Evolutionary conservation across 805 yeast genomes (phyloP).

Genomic region (Pichia rugopelliculosa): DNA sequence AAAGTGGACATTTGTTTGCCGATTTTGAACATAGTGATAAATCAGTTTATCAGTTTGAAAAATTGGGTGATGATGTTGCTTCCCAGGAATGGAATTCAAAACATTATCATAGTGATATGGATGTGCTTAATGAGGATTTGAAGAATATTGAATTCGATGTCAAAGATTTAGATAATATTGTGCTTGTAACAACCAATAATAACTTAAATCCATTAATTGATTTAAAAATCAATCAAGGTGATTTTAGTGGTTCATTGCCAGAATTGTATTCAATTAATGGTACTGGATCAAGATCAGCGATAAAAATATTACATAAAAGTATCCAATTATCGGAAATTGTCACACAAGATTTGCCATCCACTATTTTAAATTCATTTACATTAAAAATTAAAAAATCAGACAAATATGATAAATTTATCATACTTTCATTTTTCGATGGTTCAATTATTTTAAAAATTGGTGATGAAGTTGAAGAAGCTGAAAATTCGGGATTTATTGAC

Average conservation of each 20-base stretch:
- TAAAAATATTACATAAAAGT: constrained; percentile 50
- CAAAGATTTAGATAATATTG: constrained; percentile 45
- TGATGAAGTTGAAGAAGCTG: constrained; percentile 70
- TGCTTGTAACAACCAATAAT: constrained; percentile 44
- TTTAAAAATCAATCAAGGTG: constrained; percentile 30
- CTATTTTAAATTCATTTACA: constrained; percentile 58
- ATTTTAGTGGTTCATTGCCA: constrained; percentile 30
- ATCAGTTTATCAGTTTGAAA: constrained; percentile 69
- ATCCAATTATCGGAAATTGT: constrained; percentile 56
- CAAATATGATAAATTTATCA: constrained; percentile 51
- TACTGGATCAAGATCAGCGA: constrained; percentile 34
- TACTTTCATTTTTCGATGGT: constrained; percentile 55
- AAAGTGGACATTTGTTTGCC: constrained; percentile 69
- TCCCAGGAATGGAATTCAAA: constrained; percentile 28
- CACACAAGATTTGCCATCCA: constrained; percentile 65
- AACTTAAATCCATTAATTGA: constrained; percentile 49
- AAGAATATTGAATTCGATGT: constrained; percentile 23
- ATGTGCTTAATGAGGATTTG: constrained; percentile 21
- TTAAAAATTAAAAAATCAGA: constrained; percentile 41
- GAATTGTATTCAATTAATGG: constrained; percentile 39
- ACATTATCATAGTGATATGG: constrained; percentile 29
- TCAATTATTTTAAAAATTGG: constrained; percentile 74
- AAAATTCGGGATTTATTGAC: constrained; percentile 47
- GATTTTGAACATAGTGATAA: constrained; percentile 58
- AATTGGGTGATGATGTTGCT: constrained; percentile 51